Base-by-base conservation (phyloP, 495 filamentous ascomycete species). In the Durotheca rogersii region DNA sequence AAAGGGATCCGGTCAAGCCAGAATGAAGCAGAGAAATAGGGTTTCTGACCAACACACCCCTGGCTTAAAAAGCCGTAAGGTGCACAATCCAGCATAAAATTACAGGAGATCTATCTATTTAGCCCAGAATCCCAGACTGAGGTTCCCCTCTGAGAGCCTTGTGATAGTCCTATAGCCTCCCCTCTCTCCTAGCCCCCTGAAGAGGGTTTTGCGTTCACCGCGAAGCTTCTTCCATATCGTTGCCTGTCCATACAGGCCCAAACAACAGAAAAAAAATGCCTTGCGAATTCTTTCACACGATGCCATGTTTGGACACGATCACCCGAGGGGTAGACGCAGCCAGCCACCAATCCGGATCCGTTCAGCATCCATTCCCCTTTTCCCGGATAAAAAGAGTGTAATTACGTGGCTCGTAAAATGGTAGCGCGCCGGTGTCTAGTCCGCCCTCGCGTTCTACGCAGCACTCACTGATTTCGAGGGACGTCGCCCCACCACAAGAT, bases 331-430 rank as follows among this genome's bases (percentile, higher is more conserved):
- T 27, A 4, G 23, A 4, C 9, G 23, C 4, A 27, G 18, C 17
- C 17, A 7, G 16, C 39, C 35, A 25, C 19, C 37, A 35, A 9
- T 23, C 37, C 31, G 7, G 6, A 43, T 11, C n/a, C n/a, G 39
- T 18, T 31, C 18, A 18, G 31, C 7, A 15, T 19, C n/a, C 18
- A 34, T 43, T 25, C 19, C 34, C n/a, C 32, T 9, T 41, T 19
- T 35, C 20, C 27, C 17, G 14, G 9, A 29, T 27, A 9, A 9
- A 53, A 53, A 46, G 56, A 49, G 42, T 5, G 43, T 51, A 31
- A 23, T 41, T 19, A 46, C 44, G 12, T 45, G 18, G 46, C 52
- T 43, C 54, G 23, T 50, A 20, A 25, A 37, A 15, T 46, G 44
- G 36, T 51, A 19, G 4, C 20, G 15, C 21, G 29, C 35, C 20